Percentiles rank a stretch among this genome's conserved stretches.
These are phyloP conservation scores for Thalassiosira livingstoniorum DNA, from an alignment of 352 stramenopile species.

Conservation along the genomic window DNA sequence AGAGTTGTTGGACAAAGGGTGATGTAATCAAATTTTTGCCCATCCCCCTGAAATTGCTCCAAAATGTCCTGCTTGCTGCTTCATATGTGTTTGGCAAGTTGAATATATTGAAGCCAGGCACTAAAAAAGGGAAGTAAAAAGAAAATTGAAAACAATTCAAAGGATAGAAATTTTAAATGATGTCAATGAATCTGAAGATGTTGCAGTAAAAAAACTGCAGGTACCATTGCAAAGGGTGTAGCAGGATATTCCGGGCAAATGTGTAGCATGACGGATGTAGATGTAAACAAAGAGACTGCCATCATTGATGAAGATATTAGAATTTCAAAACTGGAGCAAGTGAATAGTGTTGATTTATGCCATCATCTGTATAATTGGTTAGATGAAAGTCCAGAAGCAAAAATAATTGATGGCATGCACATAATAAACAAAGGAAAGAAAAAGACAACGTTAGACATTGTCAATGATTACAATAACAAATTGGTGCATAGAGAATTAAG, in stretches of 20 bases:
- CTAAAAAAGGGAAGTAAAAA: too few relatives aligned
- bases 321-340: too few relatives aligned
- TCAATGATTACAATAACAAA: too few relatives aligned
- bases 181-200: neutral
- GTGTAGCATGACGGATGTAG: neutral
- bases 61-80: slow-evolving; percentile 8
- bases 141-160: neutral
- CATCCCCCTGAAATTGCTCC: slow-evolving; percentile 17
- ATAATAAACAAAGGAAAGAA: too few relatives aligned
- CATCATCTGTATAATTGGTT: too few relatives aligned
- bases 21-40: slow-evolving; percentile 18
- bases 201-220: neutral
- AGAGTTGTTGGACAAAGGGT: slow-evolving; percentile 8
- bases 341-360: too few relatives aligned
- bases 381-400: too few relatives aligned
- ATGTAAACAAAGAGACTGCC: slow-evolving; percentile 3
- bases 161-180: slow-evolving; percentile 4
- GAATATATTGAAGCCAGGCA: neutral
- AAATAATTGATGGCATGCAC: too few relatives aligned
- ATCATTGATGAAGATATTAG: neutral
- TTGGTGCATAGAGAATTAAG: too few relatives aligned
- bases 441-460: too few relatives aligned
- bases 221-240: neutral
- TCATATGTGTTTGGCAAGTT: slow-evolving; percentile 23
- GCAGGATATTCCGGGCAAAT: slow-evolving; percentile 1